Conservation (phyloP, 1,284 basidiomycete species). For the Cryptococcus sp. region DNA sequence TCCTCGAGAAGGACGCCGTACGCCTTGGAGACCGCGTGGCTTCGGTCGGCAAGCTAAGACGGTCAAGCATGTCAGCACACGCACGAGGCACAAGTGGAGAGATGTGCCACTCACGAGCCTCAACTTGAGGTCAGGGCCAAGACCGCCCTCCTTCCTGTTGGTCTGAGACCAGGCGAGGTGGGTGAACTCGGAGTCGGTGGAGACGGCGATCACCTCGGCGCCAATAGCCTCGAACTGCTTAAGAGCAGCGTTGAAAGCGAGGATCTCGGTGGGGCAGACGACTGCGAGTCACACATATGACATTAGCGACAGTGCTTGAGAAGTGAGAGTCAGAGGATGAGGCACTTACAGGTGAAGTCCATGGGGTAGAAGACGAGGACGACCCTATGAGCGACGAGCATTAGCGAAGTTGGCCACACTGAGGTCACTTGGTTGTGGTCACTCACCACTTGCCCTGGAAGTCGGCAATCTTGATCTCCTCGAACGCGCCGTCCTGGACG, state of each 20-base stretch:
- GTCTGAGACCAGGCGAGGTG: constrained; percentile 84
- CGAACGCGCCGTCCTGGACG: constrained; percentile 73
- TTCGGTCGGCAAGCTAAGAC: constrained; percentile 52
- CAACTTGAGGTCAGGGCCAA: constrained; percentile 75
- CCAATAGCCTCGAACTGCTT: constrained; percentile 70
- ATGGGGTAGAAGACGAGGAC: constrained; percentile 80
- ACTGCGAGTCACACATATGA: constrained; percentile 62
- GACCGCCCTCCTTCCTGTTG: constrained; percentile 76
- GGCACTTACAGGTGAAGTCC: constrained; percentile 39
- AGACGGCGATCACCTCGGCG: constrained; percentile 72
- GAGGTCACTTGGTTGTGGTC: too few species aligned
- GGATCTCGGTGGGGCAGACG: constrained; percentile 89
- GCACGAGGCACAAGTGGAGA: not conserved
- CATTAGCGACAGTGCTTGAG: constrained; percentile 32
- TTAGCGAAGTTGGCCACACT: too few species aligned
- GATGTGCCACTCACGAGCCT: constrained; percentile 27
- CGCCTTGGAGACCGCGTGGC: constrained; percentile 58
- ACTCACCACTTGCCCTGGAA: constrained; percentile 78
- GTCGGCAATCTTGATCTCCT: constrained; percentile 70
- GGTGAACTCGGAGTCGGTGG: constrained; percentile 84
- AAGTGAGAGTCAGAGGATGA: not conserved
- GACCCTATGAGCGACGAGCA: constrained; percentile 57
- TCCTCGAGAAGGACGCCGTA: constrained; percentile 86
- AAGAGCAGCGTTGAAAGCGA: constrained; percentile 85
- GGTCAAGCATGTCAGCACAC: constrained; percentile 47